These are phyloP conservation scores for Wickerhamomyces sp. DNA, from an alignment of 1,139 yeast genomes.

Conservation along the genomic window DNA sequence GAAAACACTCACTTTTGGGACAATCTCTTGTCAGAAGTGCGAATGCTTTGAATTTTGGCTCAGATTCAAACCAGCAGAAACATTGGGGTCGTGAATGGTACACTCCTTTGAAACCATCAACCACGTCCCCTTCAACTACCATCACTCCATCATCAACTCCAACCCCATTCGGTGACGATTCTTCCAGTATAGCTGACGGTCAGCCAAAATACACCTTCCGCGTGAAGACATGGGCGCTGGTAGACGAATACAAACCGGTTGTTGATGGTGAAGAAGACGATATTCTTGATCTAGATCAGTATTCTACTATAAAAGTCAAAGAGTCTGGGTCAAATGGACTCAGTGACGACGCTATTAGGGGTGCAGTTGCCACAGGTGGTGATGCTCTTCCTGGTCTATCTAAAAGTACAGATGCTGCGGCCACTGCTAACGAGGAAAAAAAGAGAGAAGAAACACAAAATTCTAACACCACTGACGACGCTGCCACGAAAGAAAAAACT, in stretches of 20 bases:
- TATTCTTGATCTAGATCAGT: slow-evolving; percentile 28
- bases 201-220: slow-evolving; percentile 28
- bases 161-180: slow-evolving; percentile 24
- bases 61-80: slow-evolving; percentile 21
- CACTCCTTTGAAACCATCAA: slow-evolving; percentile 24
- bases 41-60: slow-evolving; percentile 18
- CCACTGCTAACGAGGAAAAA: slow-evolving; percentile 18
- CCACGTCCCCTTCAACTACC: slow-evolving; percentile 14
- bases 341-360: slow-evolving; percentile 55
- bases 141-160: slow-evolving; percentile 28
- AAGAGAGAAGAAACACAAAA: background rate
- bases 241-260: slow-evolving; percentile 23
- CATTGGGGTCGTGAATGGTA: slow-evolving; percentile 35
- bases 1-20: slow-evolving; percentile 32
- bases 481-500: background rate
- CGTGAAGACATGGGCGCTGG: slow-evolving; percentile 41
- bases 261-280: slow-evolving; percentile 39
- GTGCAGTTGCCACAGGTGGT: slow-evolving; percentile 51
- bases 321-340: slow-evolving; percentile 28
- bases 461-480: background rate
- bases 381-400: slow-evolving; percentile 48
- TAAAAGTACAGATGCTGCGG: slow-evolving; percentile 14
- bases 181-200: slow-evolving; percentile 17
- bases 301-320: slow-evolving; percentile 12
- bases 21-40: slow-evolving; percentile 32